Base-by-base conservation (phyloP, 2,329 filamentous ascomycete species). In the Scleromitrula shiraiana region DNA sequence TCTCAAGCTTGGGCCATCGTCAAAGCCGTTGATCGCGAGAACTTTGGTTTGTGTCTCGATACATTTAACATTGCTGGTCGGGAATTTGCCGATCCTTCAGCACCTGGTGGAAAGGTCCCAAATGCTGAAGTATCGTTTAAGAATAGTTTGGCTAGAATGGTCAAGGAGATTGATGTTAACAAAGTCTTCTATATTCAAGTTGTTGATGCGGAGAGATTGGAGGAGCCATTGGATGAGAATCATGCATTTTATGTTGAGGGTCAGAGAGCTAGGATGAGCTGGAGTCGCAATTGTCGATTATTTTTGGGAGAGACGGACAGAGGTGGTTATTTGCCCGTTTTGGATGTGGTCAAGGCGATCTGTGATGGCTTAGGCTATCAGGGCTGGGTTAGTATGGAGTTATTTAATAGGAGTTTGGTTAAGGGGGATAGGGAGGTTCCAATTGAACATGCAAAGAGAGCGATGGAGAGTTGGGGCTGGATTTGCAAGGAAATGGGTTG, bases 21-120 rank as follows among this genome's bases (percentile, higher is more conserved):
- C 0, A 66, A 72, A 56, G 68, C 67, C 2, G 83, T 89, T 23
- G 71, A 86, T 62, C 66, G 83, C 7, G 65, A 74, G 7, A 90
- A 90, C 64, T 88, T 90, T 60, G 85, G 85, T 7, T 69, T 88
- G 33, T 88, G 84, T 60, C 71, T 90, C 20, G 85, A 90, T 64
- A 87, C 81, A 0, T 90, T 88, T 68, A 87, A 90, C 64, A 83
- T 90, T 50, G 77, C 83, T 0, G 85, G 78, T 0, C 68, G 80
- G 5, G 76, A 87, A 50, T 90, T 78, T 55, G 85, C 82, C 0
- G 84, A 90, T 58, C 85, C 85, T 0, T 65, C 77, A 0, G 64
- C 71, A 0, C 54, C 67, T 7, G 46, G 51, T 20, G 59, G 59
- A 3, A 59, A 51, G n/a, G 32, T 53, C 7, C 49, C 49, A 4